Percentiles rank a stretch among this genome's conserved stretches.
Evolutionary conservation across 441 rosid species (phyloP).

Genomic region (Manihot esculenta): DNA sequence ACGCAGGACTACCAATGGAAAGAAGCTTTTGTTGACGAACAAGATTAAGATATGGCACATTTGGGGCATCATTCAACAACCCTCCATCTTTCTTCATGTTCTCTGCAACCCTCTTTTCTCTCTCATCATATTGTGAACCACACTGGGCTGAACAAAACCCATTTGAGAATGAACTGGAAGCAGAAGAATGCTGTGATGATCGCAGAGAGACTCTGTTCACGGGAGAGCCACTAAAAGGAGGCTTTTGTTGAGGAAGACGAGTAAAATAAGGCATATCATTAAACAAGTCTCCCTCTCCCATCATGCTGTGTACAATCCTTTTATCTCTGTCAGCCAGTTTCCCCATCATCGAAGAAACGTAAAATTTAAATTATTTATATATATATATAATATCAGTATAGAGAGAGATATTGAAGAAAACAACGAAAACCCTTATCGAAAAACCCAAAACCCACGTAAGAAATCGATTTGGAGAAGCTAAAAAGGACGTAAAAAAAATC

Average conservation of each 20-base stretch:
- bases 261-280: slow-evolving; percentile 1
- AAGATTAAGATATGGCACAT: slow-evolving; percentile 24
- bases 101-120: slow-evolving; percentile 21
- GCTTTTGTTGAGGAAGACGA: background rate
- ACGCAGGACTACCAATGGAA: slow-evolving; percentile 24
- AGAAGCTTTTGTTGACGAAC: slow-evolving; percentile 21
- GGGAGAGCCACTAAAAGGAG: background rate
- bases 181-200: background rate
- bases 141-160: slow-evolving; percentile 6
- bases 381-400: too few species aligned
- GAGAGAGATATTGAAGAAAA: slow-evolving; percentile 10
- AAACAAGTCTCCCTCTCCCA: slow-evolving; percentile 11
- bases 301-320: slow-evolving; percentile 25
- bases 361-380: background rate
- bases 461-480: slow-evolving; percentile 13
- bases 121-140: slow-evolving; percentile 2
- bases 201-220: background rate
- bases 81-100: slow-evolving; percentile 26
- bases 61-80: slow-evolving; percentile 20
- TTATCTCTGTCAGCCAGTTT: slow-evolving; percentile 18
- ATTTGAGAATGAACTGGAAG: slow-evolving; percentile 11
- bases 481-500: background rate
- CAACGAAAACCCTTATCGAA: slow-evolving; percentile 21
- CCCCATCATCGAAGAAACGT: slow-evolving; percentile 28
- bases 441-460: slow-evolving; percentile 28